Evolutionary conservation across 2,329 filamentous ascomycete genomes (phyloP), one percentile per base, ranked within the genome.

Genomic region (Xylariaceae sp.): DNA sequence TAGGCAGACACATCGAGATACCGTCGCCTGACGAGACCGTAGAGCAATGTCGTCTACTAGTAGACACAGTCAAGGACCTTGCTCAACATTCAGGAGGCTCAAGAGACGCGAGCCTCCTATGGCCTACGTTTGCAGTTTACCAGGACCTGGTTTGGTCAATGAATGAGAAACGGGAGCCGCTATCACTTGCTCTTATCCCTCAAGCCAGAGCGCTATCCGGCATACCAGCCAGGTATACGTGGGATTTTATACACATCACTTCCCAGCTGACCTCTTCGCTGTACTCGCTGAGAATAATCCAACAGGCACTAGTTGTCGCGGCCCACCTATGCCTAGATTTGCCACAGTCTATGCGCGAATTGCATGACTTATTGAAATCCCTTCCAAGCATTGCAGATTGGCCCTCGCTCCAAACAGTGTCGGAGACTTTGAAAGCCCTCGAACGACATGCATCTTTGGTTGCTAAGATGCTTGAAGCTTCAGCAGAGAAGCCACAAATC

Each of bases 181-280:
- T 67, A 2, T 60, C 62, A 6, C 46, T 64, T 4, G 48, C 54
- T n/a, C 50, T 66, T 6, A 49, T 70, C 12, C 40, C 52, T 8
- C 39, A 63, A 17, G 53, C 56, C n/a, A 57, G 53, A 1, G 51
- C 48, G 17, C 47, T 48, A 1, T 57, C 55, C 2, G 60, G 67
- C n/a, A 55, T 56, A 2, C 44, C 69, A 10, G 53, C 65, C 27
- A 37, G 53, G 56, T 38, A 62, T 53, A 65, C 69, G 2, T 87
- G 83, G 85, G 68, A 75, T 8, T 66, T 75, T 16, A 64, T 85
- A 35, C 84, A 88, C 55, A 69, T 85, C 38, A 61, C 73, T 7
- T 81, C 82, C 0, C 79, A 84, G 51, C 62, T 81, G 0, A 78
- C 84, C 43, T 78, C 77, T 4, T 69, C 74, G 1, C 63, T 80